These are phyloP conservation scores for Panaeolus papilionaceus DNA, from an alignment of 768 basidiomycete genomes.

Conservation along the genomic window DNA sequence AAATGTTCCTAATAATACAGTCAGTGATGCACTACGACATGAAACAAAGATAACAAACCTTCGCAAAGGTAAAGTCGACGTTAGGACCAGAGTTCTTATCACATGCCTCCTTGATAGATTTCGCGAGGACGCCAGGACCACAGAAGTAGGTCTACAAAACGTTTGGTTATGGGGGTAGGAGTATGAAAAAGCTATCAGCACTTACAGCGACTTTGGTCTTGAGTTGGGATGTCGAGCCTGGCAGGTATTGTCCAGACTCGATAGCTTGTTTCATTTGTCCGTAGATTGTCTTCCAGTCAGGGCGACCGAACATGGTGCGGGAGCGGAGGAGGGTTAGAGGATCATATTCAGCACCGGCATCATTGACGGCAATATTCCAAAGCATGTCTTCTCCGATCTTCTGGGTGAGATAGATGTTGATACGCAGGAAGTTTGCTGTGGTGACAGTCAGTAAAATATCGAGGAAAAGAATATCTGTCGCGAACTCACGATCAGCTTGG, in stretches of 20 bases:
- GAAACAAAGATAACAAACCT: slow-evolving; percentile 47
- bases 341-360: slow-evolving; percentile 85
- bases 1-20: slow-evolving; percentile 59
- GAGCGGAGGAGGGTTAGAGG: slow-evolving; percentile 88
- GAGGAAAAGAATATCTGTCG: background rate
- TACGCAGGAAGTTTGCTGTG: slow-evolving; percentile 88
- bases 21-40: background rate
- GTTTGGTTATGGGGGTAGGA: slow-evolving; percentile 17
- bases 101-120: slow-evolving; percentile 77
- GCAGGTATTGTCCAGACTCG: slow-evolving; percentile 81
- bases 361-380: slow-evolving; percentile 91
- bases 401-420: slow-evolving; percentile 90
- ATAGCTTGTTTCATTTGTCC: slow-evolving; percentile 76
- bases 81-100: slow-evolving; percentile 55
- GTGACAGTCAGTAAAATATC: slow-evolving; percentile 21
- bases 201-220: slow-evolving; percentile 86
- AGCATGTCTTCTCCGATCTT: slow-evolving; percentile 87
- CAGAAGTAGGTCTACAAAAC: slow-evolving; percentile 82
- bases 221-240: slow-evolving; percentile 77
- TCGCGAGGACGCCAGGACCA: slow-evolving; percentile 78
- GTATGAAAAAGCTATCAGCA: slow-evolving; percentile 24
- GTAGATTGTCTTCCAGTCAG: slow-evolving; percentile 89
- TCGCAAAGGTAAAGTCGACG: slow-evolving; percentile 82
- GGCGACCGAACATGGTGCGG: slow-evolving; percentile 91
- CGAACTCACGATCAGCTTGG: slow-evolving; percentile 82